Conservation (phyloP, 176 grass and related monocot genomes). For the Dendrocalamus sinicus region DNA sequence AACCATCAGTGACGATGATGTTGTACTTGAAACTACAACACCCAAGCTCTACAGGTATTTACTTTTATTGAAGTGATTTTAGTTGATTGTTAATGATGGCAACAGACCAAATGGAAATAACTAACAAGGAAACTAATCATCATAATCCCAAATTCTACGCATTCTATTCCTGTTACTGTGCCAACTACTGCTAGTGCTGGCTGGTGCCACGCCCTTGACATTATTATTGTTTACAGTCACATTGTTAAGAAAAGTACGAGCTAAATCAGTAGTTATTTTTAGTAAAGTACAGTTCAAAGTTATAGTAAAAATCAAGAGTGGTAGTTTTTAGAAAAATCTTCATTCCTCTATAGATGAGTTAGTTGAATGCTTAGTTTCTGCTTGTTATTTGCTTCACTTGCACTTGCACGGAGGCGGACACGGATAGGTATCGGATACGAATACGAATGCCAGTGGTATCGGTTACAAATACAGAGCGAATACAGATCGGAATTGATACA, state of each 20-base stretch:
- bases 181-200: not conserved
- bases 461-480: no score
- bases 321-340: not conserved
- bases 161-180: not conserved
- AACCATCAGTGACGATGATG: conserved; percentile 67
- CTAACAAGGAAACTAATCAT: not conserved
- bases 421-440: no score
- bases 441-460: no score
- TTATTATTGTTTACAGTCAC: not conserved
- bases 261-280: conserved; percentile 1
- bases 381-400: conserved; percentile 8
- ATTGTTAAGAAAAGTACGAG: not conserved
- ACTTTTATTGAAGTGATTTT: conserved; percentile 12
- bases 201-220: not conserved
- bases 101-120: not conserved
- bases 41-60: conserved; percentile 82
- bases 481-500: no score
- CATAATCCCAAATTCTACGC: not conserved
- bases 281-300: not conserved
- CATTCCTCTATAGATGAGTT: not conserved
- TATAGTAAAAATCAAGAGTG: not conserved
- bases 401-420: not conserved
- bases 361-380: conserved; percentile 17
- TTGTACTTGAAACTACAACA: conserved; percentile 70
- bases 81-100: not conserved